Conservation (phyloP, 257 asterid genomes). For the Plantago elongata region DNA sequence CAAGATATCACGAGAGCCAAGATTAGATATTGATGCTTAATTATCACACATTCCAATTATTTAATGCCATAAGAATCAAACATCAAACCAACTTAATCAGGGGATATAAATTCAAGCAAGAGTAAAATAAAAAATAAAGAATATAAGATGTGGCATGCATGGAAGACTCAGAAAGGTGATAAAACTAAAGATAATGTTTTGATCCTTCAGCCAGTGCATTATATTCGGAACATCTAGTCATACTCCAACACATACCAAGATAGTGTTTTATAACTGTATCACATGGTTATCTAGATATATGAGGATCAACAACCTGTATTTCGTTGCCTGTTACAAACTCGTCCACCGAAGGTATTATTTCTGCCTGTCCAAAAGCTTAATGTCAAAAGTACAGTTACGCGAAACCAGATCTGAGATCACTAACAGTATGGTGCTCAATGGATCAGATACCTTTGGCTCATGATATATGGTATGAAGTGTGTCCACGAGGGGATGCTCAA, state of each 20-base stretch:
- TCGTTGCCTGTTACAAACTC: slow-evolving; percentile 63
- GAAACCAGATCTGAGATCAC: slow-evolving; percentile 16
- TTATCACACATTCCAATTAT: background rate
- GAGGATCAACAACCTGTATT: slow-evolving; percentile 59
- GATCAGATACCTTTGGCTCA: slow-evolving; percentile 78
- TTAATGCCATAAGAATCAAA: background rate
- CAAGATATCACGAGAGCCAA: no score
- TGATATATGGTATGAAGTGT: slow-evolving; percentile 82
- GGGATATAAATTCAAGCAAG: slow-evolving; percentile 3
- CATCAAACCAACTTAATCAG: background rate
- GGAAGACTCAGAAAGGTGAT: background rate
- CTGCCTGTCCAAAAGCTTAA: slow-evolving; percentile 60
- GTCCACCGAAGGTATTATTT: slow-evolving; percentile 78
- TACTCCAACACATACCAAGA: background rate
- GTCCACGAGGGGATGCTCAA: slow-evolving; percentile 85
- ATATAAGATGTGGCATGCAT: background rate
- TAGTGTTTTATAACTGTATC: background rate
- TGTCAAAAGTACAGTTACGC: slow-evolving; percentile 17
- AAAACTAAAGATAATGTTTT: background rate
- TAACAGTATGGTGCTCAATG: slow-evolving; percentile 12
- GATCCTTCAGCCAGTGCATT: slow-evolving; percentile 9
- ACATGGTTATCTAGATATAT: background rate
- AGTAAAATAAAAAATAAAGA: background rate
- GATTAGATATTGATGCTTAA: no score
- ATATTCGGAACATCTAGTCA: background rate